Base-by-base conservation (phyloP, 2,329 filamentous ascomycete species). In the Neocucurbitaria cava region DNA sequence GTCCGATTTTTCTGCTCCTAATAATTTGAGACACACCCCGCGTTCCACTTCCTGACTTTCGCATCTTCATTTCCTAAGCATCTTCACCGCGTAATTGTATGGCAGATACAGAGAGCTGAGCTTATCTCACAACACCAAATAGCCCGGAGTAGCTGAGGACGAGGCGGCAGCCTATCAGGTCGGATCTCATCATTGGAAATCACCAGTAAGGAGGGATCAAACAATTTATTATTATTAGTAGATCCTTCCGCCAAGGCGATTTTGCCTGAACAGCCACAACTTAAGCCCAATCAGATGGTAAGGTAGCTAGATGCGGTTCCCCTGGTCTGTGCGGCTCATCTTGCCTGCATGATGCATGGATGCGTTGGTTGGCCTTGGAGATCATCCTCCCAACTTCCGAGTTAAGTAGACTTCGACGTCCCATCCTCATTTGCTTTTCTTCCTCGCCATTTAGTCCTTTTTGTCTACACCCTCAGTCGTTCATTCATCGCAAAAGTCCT, bases 331-430 rank as follows among this genome's bases (percentile, higher is more conserved):
- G 59, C 59, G 51, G 51, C 53, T 61, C 49, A 53, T 36, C 36
- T 33, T 26, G 46, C 36, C 49, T 60, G 52, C 54, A 58, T 54
- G 57, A 60, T 58, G 57, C 50, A 52, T 33, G 54, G 57, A 60
- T 58, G 57, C 50, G 54, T 33, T 62, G 52, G 54, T 52, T 47
- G 48, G 45, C 44, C 36, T 42, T 42, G 28, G 23, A 20, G 46
- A 46, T 46, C 41, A 9, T 54, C 43, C 26, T 20, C 24, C 30
- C n/a, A 26, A 26, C 42, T 36, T 38, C 33, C 20, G 13, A 38
- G 30, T 43, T 35, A 54, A 51, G 47, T 52, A 49, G 36, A 46
- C 42, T 39, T 9, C 38, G 18, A 18, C 23, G n/a, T 24, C 31
- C 30, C 28, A 26, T 43, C 21, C n/a, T 17, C 23, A 43, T 20